Evolutionary conservation across 2,329 filamentous ascomycete species (phyloP), one percentile per base, ranked within the genome.

Genomic region (Ophiognomonia clavigignenti-juglandacearum): DNA sequence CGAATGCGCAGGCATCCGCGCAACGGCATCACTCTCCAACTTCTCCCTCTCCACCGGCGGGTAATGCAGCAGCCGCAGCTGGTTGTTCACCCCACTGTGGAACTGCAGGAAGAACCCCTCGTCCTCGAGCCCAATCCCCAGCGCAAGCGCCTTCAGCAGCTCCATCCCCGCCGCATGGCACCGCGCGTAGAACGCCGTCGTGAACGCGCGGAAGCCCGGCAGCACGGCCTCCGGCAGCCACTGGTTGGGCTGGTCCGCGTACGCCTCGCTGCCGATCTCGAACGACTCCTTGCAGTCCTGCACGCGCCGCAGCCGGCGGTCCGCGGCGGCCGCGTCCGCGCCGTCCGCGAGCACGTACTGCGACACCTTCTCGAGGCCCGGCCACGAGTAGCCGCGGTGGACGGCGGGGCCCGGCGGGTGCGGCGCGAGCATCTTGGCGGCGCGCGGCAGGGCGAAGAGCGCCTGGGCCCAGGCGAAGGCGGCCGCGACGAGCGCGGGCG

Each of bases 11-110:
- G 20, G 58, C 54, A 57, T 59, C 22, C 58, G 52, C 26, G 54
- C 54, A 24, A 55, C 8, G 29, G 37, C 64, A 18, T 59, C 56
- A 4, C 50, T 48, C 6, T 67, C 57, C 26, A 59, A 50, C 18
- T 58, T 56, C 4, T 58, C 58, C 3, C 39, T 47, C 10, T 63
- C 56, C 11, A 64, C 55, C 2, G 61, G 57, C 3, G 66, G 66
- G 45, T 68, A 85, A 57, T 84, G 80, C 14, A 83, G 63, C 22
- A 85, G 60, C 2, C 82, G 72, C 9, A 84, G 64, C 51, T 83
- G 80, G 52, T 81, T 80, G 54, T 80, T 74, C 47, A 74, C 67
- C 0, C 74, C 73, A 27, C 69, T 71, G 59, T 83, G 80, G 37
- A 74, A 58, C 56, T 8, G 56, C 53, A 6, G 58, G 54, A 36